phyloP scores from a whole-genome alignment of 345 rosid genomes.

The Crucihimalaya himalaica region DNA sequence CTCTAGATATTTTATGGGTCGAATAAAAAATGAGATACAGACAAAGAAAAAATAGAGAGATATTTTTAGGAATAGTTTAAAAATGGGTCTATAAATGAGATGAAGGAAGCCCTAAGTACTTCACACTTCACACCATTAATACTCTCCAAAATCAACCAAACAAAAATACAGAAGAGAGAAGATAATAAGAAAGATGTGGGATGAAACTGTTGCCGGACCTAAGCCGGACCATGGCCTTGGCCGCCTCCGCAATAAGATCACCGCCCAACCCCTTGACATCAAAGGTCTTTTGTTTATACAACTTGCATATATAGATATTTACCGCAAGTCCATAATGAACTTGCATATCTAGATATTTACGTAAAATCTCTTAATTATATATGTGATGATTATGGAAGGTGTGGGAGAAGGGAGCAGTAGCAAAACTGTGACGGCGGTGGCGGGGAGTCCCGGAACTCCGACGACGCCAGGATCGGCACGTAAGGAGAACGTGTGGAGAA shows the following conservation, averaged over 20 bases:
- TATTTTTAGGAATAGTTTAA: conserved; percentile 23
- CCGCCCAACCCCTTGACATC: conserved; percentile 49
- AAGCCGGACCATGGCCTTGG: conserved; percentile 90
- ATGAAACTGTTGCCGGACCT: conserved; percentile 86
- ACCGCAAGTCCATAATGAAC: not conserved
- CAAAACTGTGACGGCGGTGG: conserved; percentile 45
- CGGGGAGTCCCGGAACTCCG: conserved; percentile 58
- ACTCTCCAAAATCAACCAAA: not conserved
- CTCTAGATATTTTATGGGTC: conserved; percentile 28
- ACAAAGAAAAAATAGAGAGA: not conserved
- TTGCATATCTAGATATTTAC: not conserved
- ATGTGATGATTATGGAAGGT: conserved; percentile 24
- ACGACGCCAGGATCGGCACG: conserved; percentile 61
- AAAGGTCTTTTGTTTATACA: conserved; percentile 29
- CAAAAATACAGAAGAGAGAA: not conserved
- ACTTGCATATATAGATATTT: too few relatives aligned
- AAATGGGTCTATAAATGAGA: conserved; percentile 27
- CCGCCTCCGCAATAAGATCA: conserved; percentile 56
- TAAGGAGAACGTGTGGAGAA: conserved; percentile 95
- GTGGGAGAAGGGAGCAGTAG: conserved; percentile 52
- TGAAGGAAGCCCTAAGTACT: not conserved
- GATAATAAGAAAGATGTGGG: conserved; percentile 65
- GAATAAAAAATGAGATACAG: not conserved
- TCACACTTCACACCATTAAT: not conserved
- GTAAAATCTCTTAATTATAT: not conserved